Evolutionary conservation across 257 asterid genomes (phyloP), one percentile per base, ranked within the genome.

Genomic region (Solanum rostratum): DNA sequence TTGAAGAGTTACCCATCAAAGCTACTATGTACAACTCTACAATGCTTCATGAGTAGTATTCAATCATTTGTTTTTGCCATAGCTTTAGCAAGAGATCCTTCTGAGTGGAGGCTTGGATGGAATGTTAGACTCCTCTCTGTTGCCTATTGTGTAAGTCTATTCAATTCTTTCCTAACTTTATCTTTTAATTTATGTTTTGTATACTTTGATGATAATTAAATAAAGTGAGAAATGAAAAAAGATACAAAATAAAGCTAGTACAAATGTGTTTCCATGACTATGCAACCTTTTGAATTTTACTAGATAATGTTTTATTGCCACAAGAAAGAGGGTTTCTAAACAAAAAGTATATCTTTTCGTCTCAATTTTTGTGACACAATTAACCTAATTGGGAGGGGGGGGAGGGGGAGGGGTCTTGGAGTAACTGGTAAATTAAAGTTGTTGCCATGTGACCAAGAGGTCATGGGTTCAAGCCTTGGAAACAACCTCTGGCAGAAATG

Each of bases 81-180:
- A 20, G 91, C 90, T 68, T 74, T 92, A 69, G 93, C 88, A 27
- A 93, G 97, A 86, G 93, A 96, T 59, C 94, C 88, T 2, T 54
- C 55, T 57, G 88, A 91, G 63, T 96, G 99, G 99, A 85, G 84
- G 68, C 95, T 96, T 79, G 96, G 95, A 60, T 92, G 93, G 93
- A 88, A 92, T 68, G 59, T 93, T 41, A 90, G 88, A 59, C 92
- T 96, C 41, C 53, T 92, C 15, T 90, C 99, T 0, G 89, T 96
- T 53, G 88, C 92, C 50, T 96, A 94, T 43, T 92, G 97, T 88
- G 98, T 94, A 88, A 91, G 98, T 68, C 8, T 22, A 13, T 10
- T 14, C 37, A 33, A 33, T 33, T 12, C 1, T 52, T 45, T 12
- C 59, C 81, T 22, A 73, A 73, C 41, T 45, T 45, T 73, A 22